These are phyloP conservation scores for Gaertneriomyces semiglobifer DNA, from an alignment of 192 early-diverging fungal species.

Conservation along the genomic window DNA sequence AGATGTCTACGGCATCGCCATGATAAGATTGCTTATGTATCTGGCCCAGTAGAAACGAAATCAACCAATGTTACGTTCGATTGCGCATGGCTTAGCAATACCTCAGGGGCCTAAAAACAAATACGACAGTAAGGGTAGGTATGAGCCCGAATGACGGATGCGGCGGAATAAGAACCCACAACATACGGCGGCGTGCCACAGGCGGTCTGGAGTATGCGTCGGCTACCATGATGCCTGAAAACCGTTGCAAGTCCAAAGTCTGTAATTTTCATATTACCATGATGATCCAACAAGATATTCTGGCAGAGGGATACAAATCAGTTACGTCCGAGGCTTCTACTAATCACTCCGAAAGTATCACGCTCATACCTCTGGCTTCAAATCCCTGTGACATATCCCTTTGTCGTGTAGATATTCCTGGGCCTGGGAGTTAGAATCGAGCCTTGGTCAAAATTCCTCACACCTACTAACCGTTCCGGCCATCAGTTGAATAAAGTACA, in stretches of 20 bases:
- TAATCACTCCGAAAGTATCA: neutral
- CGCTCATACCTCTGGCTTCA: slow-evolving; percentile 66
- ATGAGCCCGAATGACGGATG: neutral
- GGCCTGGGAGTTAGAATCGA: neutral
- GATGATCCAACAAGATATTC: slow-evolving; percentile 53
- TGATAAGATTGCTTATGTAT: slow-evolving; percentile 55
- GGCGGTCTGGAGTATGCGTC: slow-evolving; percentile 57
- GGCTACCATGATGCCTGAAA: slow-evolving; percentile 51
- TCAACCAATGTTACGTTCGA: neutral
- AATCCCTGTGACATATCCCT: slow-evolving; percentile 67
- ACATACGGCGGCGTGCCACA: slow-evolving; percentile 74
- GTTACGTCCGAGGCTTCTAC: neutral
- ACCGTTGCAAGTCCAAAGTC: slow-evolving; percentile 75
- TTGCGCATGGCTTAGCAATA: neutral
- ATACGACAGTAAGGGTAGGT: neutral
- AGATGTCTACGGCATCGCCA: slow-evolving; percentile 64
- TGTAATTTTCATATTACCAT: slow-evolving; percentile 65
- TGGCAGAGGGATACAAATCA: slow-evolving; percentile 1
- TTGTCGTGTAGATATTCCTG: slow-evolving; percentile 49
- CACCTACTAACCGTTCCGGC: slow-evolving; percentile 51
- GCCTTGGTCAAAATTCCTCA: neutral
- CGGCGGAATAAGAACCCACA: slow-evolving; percentile 28
- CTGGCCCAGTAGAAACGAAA: slow-evolving; percentile 17
- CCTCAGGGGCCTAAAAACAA: slow-evolving; percentile 22
- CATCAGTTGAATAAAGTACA: slow-evolving; percentile 70